These are phyloP conservation scores for Boletus tylopilopsis DNA, from an alignment of 768 basidiomycete species.

Conservation along the genomic window DNA sequence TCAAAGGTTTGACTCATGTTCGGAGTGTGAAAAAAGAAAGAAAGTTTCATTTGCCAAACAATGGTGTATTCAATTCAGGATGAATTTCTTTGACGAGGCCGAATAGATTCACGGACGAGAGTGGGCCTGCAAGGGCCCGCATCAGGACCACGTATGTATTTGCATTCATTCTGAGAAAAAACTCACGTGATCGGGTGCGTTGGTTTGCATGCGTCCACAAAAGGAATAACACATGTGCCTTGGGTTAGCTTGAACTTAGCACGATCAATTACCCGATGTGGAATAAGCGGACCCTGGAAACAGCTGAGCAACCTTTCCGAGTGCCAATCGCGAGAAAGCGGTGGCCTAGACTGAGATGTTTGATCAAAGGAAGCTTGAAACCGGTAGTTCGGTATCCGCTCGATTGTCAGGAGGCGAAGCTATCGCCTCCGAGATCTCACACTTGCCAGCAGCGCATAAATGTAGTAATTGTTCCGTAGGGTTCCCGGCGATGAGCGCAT, in stretches of 20 bases:
- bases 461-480: slow-evolving; percentile 31
- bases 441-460: slow-evolving; percentile 20
- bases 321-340: slow-evolving; percentile 26
- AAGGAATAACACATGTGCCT: slow-evolving; percentile 25
- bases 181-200: slow-evolving; percentile 2
- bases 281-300: slow-evolving; percentile 33
- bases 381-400: slow-evolving; percentile 29
- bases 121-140: slow-evolving; percentile 19
- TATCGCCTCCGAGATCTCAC: slow-evolving; percentile 35
- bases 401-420: slow-evolving; percentile 31
- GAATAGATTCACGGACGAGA: slow-evolving; percentile 6
- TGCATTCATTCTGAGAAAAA: slow-evolving; percentile 21
- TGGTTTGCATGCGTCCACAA: slow-evolving; percentile 4
- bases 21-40: slow-evolving; percentile 15
- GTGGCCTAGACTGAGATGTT: slow-evolving; percentile 27
- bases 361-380: slow-evolving; percentile 27
- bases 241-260: slow-evolving; percentile 17
- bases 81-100: slow-evolving; percentile 6
- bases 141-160: slow-evolving; percentile 18
- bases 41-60: slow-evolving; percentile 9
- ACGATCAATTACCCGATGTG: slow-evolving; percentile 21
- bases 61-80: not conserved
- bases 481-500: slow-evolving; percentile 26
- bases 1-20: slow-evolving; percentile 1
- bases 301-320: slow-evolving; percentile 19